Evolutionary conservation across 1,284 basidiomycete genomes (phyloP), one percentile per base, ranked within the genome.

Genomic region (Trametes pubescens): DNA sequence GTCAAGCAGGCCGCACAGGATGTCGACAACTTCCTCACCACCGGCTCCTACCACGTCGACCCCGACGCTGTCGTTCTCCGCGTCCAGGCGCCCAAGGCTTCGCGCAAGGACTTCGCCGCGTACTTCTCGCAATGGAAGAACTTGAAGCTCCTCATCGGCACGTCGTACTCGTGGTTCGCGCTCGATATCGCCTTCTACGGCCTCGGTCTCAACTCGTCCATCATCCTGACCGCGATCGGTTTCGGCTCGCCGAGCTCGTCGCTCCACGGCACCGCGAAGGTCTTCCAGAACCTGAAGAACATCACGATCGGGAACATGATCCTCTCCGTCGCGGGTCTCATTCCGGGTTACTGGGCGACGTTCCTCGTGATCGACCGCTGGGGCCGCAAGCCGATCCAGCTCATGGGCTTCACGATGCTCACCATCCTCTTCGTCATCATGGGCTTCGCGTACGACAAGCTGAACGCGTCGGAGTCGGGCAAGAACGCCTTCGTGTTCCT

Each of bases 101-200:
- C 80, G 55, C 82, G 82, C 72, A 71, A 76, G 13, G 92, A 94
- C 78, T 94, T 94, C 78, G 9, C 74, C 2, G 61, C 60, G 0
- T 82, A 92, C 77, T 91, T 91, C 72, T 76, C 82, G 47, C 77
- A 87, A 69, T 86, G 85, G 85, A 72, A 85, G 72, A 89, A 92
- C 76, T 70, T 80, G 51, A 89, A 88, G 75, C 74, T 89, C 38
- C 80, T 92, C 43, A 67, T 86, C 61, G 84, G 84, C 9, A 78
- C 78, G 8, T 67, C 81, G 2, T 86, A 81, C 64, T 81, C 81
- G 37, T 90, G 89, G 89, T 90, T 91, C 71, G 86, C 87, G n/a
- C 78, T 87, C 57, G 86, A 87, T 62, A 86, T 94, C 78, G 87
- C 88, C 26, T 95, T 94, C 81, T 93, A 93, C 78, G 92, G 92